Evolutionary conservation across 306 rosid genomes (phyloP).

Genomic region (Nissolia schottii): DNA sequence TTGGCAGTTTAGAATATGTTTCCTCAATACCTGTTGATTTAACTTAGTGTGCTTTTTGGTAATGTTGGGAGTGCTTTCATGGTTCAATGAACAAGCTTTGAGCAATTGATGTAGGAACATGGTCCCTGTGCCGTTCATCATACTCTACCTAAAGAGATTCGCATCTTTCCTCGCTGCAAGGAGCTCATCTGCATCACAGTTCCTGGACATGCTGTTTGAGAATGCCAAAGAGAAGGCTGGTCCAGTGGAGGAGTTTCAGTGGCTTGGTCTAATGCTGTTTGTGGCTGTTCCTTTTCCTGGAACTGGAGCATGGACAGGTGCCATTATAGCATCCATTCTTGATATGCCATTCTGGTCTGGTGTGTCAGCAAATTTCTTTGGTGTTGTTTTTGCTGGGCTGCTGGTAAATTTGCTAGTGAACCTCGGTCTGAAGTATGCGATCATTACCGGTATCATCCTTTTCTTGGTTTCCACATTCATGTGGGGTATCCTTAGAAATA

Average conservation of each 20-base stretch:
- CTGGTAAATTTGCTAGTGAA: constrained; percentile 86
- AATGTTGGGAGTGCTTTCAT: background rate
- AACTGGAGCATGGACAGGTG: constrained; percentile 96
- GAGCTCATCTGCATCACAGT: constrained; percentile 48
- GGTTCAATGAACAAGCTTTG: constrained; percentile 11
- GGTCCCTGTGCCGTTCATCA: constrained; percentile 86
- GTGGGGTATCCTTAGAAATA: constrained; percentile 78
- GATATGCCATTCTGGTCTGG: constrained; percentile 94
- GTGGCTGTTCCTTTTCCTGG: constrained; percentile 99
- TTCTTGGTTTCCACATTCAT: constrained; percentile 82
- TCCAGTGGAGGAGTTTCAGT: constrained; percentile 92
- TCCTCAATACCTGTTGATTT: background rate
- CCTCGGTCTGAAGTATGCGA: constrained; percentile 81
- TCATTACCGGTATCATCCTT: constrained; percentile 65
- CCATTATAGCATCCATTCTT: constrained; percentile 79
- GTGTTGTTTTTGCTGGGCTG: constrained; percentile 83
- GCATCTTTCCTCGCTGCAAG: constrained; percentile 74
- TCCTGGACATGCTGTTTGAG: constrained; percentile 62
- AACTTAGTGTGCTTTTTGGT: background rate
- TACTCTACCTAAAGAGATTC: constrained; percentile 68
- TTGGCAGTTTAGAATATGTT: constrained; percentile 3
- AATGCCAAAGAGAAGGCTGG: constrained; percentile 86
- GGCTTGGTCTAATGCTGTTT: constrained; percentile 94
- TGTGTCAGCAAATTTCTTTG: constrained; percentile 77
- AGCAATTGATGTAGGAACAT: constrained; percentile 64